Conservation (phyloP, 768 basidiomycete species). For the Ramaria sp. region DNA sequence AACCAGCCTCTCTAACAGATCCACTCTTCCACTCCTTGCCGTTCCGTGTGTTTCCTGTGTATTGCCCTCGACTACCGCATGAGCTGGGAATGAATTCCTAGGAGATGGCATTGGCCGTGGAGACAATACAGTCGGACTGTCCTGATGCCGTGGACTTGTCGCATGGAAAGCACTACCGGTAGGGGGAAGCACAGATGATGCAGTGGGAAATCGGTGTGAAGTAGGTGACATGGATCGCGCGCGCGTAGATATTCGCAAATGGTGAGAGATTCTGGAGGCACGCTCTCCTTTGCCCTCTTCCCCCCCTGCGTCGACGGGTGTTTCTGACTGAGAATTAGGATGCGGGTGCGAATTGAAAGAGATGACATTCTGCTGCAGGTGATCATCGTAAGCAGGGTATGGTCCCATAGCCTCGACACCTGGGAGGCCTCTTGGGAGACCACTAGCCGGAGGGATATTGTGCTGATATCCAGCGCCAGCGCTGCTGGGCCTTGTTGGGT, state of each 20-base stretch:
- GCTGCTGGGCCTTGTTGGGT: constrained; percentile 39
- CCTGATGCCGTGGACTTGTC: constrained; percentile 11
- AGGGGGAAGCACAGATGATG: constrained; percentile 13
- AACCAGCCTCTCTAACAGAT: constrained; percentile 63
- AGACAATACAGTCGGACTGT: constrained; percentile 37
- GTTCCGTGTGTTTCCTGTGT: constrained; percentile 9
- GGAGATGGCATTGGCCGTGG: constrained; percentile 64
- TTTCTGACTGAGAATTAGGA: neutral
- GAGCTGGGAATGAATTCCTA: constrained; percentile 40
- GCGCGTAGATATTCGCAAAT: constrained; percentile 45
- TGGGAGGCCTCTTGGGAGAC: neutral
- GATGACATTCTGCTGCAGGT: constrained; percentile 13
- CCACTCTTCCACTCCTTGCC: constrained; percentile 48
- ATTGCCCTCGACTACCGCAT: constrained; percentile 19
- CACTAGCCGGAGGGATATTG: neutral
- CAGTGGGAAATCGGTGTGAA: constrained; percentile 38
- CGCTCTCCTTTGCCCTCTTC: constrained; percentile 54
- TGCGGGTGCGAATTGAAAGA: neutral
- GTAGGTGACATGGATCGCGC: constrained; percentile 52
- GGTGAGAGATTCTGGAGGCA: constrained; percentile 46
- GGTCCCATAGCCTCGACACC: constrained; percentile 10
- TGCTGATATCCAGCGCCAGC: constrained; percentile 28
- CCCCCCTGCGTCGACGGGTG: constrained; percentile 21
- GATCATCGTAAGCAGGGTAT: constrained; percentile 20
- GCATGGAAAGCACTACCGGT: constrained; percentile 9